Conservation (phyloP, 192 early-diverging fungal genomes). For the Dispira parvispora region DNA sequence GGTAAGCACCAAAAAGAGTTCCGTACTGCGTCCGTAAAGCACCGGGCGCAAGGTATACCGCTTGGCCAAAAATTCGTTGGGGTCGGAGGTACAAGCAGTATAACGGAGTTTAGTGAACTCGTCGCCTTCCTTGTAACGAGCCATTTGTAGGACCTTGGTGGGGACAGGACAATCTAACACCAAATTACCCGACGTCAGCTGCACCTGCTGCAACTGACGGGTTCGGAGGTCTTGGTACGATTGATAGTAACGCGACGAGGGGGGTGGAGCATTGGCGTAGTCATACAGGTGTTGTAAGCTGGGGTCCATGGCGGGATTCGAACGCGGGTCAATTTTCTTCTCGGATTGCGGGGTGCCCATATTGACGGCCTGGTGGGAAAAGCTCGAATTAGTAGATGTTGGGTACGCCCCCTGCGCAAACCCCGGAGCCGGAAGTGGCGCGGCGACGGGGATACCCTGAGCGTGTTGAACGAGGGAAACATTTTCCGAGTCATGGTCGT, state of each 20-base stretch:
- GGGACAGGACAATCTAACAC: slow-evolving; percentile 61
- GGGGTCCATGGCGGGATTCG: slow-evolving; percentile 24
- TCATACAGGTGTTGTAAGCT: slow-evolving; percentile 23
- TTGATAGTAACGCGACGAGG: slow-evolving; percentile 24
- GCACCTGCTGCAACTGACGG: slow-evolving; percentile 31
- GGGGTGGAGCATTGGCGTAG: slow-evolving; percentile 23
- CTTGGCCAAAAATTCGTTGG: slow-evolving; percentile 59
- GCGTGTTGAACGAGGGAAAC: slow-evolving; percentile 5
- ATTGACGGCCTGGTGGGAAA: background rate
- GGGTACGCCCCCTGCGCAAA: slow-evolving; percentile 1
- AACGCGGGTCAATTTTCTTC: slow-evolving; percentile 23
- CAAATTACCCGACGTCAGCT: slow-evolving; percentile 51
- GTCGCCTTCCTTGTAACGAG: slow-evolving; percentile 35
- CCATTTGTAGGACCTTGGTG: slow-evolving; percentile 27
- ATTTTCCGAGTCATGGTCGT: background rate
- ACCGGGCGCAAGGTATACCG: slow-evolving; percentile 66
- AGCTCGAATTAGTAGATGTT: background rate
- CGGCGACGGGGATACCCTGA: slow-evolving; percentile 6
- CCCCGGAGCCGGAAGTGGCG: slow-evolving; percentile 1
- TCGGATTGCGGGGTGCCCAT: background rate
- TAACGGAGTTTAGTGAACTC: slow-evolving; percentile 92
- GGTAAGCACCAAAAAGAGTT: slow-evolving; percentile 84
- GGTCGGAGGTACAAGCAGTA: slow-evolving; percentile 77
- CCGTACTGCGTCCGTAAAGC: slow-evolving; percentile 56
- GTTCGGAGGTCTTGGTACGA: slow-evolving; percentile 28